Conservation (phyloP, 768 basidiomycete species). For the Boletus fagicola region DNA sequence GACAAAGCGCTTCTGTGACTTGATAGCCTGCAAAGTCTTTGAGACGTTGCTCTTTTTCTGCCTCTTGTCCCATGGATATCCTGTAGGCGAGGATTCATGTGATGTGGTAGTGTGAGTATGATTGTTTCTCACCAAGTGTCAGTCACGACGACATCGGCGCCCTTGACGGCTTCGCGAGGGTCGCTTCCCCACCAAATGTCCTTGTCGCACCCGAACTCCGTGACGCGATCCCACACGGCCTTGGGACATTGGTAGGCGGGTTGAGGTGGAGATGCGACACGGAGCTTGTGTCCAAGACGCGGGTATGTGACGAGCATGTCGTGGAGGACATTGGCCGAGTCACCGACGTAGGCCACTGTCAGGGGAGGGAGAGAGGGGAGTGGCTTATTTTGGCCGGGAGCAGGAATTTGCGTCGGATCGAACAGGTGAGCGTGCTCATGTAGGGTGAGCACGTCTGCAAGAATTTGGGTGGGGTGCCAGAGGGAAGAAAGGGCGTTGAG, state of each 20-base stretch:
- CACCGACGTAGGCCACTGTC: conserved; percentile 91
- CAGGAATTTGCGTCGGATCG: conserved; percentile 23
- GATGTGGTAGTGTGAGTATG: neutral
- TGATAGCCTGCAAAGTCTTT: conserved; percentile 91
- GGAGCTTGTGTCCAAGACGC: conserved; percentile 82
- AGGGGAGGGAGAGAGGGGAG: conserved; percentile 67
- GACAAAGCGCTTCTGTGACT: conserved; percentile 85
- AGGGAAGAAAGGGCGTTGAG: conserved; percentile 93
- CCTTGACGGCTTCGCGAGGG: conserved; percentile 82
- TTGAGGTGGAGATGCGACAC: conserved; percentile 75
- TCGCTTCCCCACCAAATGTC: conserved; percentile 71
- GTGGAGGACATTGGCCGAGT: conserved; percentile 92
- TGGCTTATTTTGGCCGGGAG: conserved; percentile 21
- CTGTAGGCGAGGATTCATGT: conserved; percentile 36
- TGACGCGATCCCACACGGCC: conserved; percentile 79
- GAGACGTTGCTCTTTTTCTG: conserved; percentile 83
- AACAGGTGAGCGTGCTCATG: conserved; percentile 71
- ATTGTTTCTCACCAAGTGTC: conserved; percentile 78
- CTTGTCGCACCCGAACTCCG: conserved; percentile 70
- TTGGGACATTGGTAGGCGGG: conserved; percentile 61
- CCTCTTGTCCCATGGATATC: conserved; percentile 99
- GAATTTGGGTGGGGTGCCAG: conserved; percentile 95
- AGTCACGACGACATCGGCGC: conserved; percentile 93
- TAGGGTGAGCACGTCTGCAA: conserved; percentile 90
- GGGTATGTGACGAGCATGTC: conserved; percentile 97